Conservation (phyloP, 805 yeast species). For the Ogataea ramenticola region DNA sequence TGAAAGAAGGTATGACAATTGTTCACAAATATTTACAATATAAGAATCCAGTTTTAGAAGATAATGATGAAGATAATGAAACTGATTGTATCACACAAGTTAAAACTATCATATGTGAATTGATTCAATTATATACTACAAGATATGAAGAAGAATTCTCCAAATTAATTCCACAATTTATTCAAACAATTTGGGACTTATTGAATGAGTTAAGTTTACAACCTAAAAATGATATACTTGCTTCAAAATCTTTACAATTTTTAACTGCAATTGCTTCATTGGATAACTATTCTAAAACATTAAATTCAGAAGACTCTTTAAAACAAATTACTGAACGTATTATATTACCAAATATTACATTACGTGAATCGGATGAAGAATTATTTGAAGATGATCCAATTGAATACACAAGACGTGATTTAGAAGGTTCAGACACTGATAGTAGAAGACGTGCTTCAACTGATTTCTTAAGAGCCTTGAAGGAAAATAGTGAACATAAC, state of each 20-base stretch:
- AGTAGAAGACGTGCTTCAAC: conserved; percentile 91
- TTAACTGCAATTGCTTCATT: conserved; percentile 74
- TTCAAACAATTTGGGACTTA: conserved; percentile 75
- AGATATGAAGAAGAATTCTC: conserved; percentile 90
- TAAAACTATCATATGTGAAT: conserved; percentile 78
- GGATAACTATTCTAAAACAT: conserved; percentile 58
- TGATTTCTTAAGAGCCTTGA: conserved; percentile 81
- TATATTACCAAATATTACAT: conserved; percentile 78
- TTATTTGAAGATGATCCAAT: conserved; percentile 96
- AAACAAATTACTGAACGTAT: conserved; percentile 76
- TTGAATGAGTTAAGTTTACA: conserved; percentile 59
- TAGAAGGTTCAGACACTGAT: conserved; percentile 92
- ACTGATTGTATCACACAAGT: conserved; percentile 63
- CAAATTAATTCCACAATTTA: conserved; percentile 67
- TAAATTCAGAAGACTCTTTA: conserved; percentile 53
- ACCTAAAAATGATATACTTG: conserved; percentile 77
- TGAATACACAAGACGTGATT: conserved; percentile 82
- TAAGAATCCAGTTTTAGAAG: conserved; percentile 45
- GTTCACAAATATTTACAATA: conserved; percentile 75
- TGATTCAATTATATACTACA: conserved; percentile 77
- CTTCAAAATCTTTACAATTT: conserved; percentile 73
- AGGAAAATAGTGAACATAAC: conserved; percentile 64
- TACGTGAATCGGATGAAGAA: conserved; percentile 87
- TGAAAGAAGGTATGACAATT: conserved; percentile 68
- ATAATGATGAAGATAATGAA: conserved; percentile 58